Conservation (phyloP, 768 basidiomycete genomes). For the Pisolithus marmoratus region DNA sequence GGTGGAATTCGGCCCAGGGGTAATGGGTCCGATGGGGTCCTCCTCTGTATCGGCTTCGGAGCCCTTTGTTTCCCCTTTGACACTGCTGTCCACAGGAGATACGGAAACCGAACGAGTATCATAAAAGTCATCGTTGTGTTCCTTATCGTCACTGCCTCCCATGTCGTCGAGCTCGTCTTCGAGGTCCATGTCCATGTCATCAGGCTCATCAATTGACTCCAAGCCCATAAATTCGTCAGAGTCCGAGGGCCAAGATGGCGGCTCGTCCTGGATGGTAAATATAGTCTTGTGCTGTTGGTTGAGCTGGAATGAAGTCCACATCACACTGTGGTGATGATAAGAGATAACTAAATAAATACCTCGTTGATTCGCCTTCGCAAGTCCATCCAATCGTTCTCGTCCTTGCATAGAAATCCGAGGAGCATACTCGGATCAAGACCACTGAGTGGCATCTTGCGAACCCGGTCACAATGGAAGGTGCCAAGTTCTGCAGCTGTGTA, state of each 20-base stretch:
- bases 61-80: constrained; percentile 36
- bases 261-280: constrained; percentile 84
- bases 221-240: constrained; percentile 70
- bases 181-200: constrained; percentile 58
- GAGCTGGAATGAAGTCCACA: constrained; percentile 8
- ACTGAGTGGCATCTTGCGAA: constrained; percentile 89
- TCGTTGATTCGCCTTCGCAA: constrained; percentile 65
- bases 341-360: constrained; percentile 34
- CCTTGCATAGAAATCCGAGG: constrained; percentile 82
- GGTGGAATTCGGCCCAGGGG: constrained; percentile 48
- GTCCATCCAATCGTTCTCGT: constrained; percentile 83
- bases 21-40: constrained; percentile 64
- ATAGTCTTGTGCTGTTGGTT: constrained; percentile 59
- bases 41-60: constrained; percentile 68
- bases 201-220: constrained; percentile 77
- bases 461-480: constrained; percentile 95
- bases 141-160: constrained; percentile 20
- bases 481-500: constrained; percentile 70
- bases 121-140: constrained; percentile 39
- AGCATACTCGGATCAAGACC: constrained; percentile 97
- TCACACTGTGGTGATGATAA: constrained; percentile 2
- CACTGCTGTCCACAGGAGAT: constrained; percentile 35
- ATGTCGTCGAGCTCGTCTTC: constrained; percentile 40
- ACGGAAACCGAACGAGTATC: constrained; percentile 46
- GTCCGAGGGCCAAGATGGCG: constrained; percentile 75